Base-by-base conservation (phyloP, 2,329 filamentous ascomycete genomes). In the Aspergillus pseudoterreus region DNA sequence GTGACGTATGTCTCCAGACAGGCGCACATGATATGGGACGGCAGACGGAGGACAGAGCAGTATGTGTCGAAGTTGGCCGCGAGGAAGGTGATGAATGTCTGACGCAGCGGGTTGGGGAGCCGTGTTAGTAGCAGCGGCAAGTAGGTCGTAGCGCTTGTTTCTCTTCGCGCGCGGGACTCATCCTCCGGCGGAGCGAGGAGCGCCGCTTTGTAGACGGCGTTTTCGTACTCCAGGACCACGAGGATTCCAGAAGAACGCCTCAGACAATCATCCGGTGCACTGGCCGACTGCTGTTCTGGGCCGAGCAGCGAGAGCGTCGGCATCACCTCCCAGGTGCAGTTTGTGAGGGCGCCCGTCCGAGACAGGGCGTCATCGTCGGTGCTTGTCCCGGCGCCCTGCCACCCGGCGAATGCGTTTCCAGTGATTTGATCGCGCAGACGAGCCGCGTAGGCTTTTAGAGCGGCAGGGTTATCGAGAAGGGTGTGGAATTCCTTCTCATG, bases 71-170 rank as follows among this genome's bases (percentile, higher is more conserved):
- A 82, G 51, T 69, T 75, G 1, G 74, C 68, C 4, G 71, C 65
- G 12, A 82, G 60, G 58, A 81, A 81, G 12, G 74, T 64, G 46
- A 78, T 62, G 47, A 82, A 73, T 2, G 71, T 70, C 35, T 79
- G 75, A 4, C 78, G 73, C 10, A 81, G 63, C 1, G 73, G 63
- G 32, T 70, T 76, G 2, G 79, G 78, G 61, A 81, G 75, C 52
- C 76, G 76, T 3, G 78, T 74, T 38, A 82, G 62, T 12, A 82
- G 65, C 12, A 82, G 62, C 0, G 79, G 79, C 3, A 82, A 69
- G 14, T 71, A 65, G 1, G 78, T 80, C 45, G 77, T 77, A 5
- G 30, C 4, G 27, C 33, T 19, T 21, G 21, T 44, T 41, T 49
- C 42, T 43, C 35, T 43, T 43, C 12, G 17, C 14, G 17, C 30